Base-by-base conservation (phyloP, 345 rosid species). In the Schrenkiella parvula region DNA sequence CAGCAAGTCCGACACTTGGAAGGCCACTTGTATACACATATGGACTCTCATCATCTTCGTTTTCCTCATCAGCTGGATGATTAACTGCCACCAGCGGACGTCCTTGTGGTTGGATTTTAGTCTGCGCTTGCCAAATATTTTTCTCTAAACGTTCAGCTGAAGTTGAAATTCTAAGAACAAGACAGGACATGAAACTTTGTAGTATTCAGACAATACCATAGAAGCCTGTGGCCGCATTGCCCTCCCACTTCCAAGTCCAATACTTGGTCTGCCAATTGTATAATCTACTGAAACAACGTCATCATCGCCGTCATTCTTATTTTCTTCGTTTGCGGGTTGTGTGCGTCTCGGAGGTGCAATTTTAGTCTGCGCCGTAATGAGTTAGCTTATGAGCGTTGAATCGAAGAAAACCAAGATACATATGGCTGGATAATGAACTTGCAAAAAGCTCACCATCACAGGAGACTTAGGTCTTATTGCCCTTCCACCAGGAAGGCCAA, bases 181-280 rank as follows among this genome's bases (percentile, higher is more conserved):
- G 8, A 12, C n/a, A 41, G 2, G 17, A 54, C 29, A 75, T 26
- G 34, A 18, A 75, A 53, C 23, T 61, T 60, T 32, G 51, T 41
- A 63, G 46, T 1, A 17, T 50, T 51, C 4, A 3, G 15, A 17
- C 59, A 62, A 19, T 80, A 83, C 89, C 87, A 72, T 59, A 34
- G 86, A 81, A 67, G 83, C 23, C 26, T 79, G 80, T 13, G 87
- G 37, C 21, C 70, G 76, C 76, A 72, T 66, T 59, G 77, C 21
- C 66, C 82, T 86, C 53, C 84, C 86, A 66, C 82, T 67, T 29
- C 70, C 87, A 79, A 80, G 84, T 34, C 89, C 87, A 67, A 84
- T 82, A 64, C 81, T 79, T 5, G 79, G 75, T 12, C 56, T 81
- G 31, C 85, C 82, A 53, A 77, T 79, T 10, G 72, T 19, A 51